Base-by-base conservation (phyloP, 192 early-diverging fungal genomes). In the Neocallimastix lanati region DNA sequence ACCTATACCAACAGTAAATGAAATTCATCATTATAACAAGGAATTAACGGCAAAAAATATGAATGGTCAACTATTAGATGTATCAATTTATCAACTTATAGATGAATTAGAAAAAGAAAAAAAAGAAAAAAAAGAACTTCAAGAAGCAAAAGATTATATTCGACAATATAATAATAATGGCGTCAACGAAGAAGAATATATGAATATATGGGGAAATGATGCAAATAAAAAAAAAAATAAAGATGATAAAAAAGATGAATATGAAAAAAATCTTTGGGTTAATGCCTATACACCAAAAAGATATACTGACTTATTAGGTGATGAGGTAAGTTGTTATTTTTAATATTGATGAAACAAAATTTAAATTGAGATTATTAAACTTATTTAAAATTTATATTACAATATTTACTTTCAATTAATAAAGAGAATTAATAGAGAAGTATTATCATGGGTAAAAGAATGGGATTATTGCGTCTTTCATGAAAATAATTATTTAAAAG, bases 401-500 rank as follows among this genome's bases (percentile, higher is more conserved):
- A n/a, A n/a, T n/a, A n/a, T n/a, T n/a, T n/a, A n/a, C n/a, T n/a
- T 77, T 28, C 67, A 40, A 78, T 21, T 76, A 13, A 29, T 33
- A 78, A 78, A 93, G 88, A 82, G 89, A 35, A 86, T 95, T 4
- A 97, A 97, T 82, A 90, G 96, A 11, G 92, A 93, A 29, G 93
- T 96, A 13, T 83, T 99, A 78, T 86, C 88, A 78, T 99, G 97
- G 97, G 92, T 99, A 21, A 97, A 97, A 82, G 88, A 93, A 77
- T 99, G 97, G 97, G 96, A 99, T 83, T 90, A 88, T 28, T 99
- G 97, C 81, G 96, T 98, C 12, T 99, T 98, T 85, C 90, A 89
- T 15, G 83, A 83, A 76, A n/a, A 78, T 36, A 76, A 78, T 79
- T 78, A 82, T 30, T 18, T 76, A 50, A 81, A 27, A 11, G 28